phyloP scores from a whole-genome alignment of 768 basidiomycete genomes.

The Saitozyma sp. region DNA sequence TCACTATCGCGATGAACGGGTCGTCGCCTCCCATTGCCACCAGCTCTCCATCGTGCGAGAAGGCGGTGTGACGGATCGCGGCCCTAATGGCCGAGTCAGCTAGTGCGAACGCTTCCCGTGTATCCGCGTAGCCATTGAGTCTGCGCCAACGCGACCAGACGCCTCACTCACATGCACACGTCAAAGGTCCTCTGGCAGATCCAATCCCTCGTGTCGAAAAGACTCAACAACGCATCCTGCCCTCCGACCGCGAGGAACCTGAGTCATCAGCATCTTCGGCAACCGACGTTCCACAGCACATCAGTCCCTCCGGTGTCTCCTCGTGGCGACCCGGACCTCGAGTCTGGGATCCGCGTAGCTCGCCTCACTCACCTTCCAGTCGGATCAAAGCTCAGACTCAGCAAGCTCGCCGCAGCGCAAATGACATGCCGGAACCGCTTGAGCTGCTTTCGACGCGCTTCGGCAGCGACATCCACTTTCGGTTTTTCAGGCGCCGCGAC shows the following conservation, averaged over 20 bases:
- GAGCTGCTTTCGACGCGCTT: conserved; percentile 17
- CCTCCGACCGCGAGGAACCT: conserved; percentile 41
- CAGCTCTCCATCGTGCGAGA: conserved; percentile 43
- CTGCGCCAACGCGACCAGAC: neutral
- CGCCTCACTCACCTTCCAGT: conserved; percentile 20
- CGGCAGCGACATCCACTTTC: conserved; percentile 5
- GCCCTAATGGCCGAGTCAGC: conserved; percentile 18
- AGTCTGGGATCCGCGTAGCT: neutral
- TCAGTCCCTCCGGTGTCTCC: too few species aligned
- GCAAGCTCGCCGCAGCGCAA: conserved; percentile 30
- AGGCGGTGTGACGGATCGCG: conserved; percentile 40
- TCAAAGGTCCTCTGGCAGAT: conserved; percentile 42
- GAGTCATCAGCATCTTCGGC: neutral
- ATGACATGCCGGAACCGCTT: conserved; percentile 32
- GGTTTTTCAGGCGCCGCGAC: neutral
- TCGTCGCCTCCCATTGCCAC: conserved; percentile 45
- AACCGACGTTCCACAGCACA: too few species aligned
- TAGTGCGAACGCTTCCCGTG: neutral
- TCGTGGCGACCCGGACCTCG: too few species aligned
- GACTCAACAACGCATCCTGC: conserved; percentile 43
- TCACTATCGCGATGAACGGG: conserved; percentile 34
- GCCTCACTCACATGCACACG: conserved; percentile 35
- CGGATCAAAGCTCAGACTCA: conserved; percentile 35
- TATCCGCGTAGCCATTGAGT: too few species aligned
- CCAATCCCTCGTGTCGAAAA: conserved; percentile 41